A percentile compares a stretch with the other conserved stretches of the same genome.
Conservation (phyloP, 148 eudicot species). For the Arbutus unedo region DNA sequence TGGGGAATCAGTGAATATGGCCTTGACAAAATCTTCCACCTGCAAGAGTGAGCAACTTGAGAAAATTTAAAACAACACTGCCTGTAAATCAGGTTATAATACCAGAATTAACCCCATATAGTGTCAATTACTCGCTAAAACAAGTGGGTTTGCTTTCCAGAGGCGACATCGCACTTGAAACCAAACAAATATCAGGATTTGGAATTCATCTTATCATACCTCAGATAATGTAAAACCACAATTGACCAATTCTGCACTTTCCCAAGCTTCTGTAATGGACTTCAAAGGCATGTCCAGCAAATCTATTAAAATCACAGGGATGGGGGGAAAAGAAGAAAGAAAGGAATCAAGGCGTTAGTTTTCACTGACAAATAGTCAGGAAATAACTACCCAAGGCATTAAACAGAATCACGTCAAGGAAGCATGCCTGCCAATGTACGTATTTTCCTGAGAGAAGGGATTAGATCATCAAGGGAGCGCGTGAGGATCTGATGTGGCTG, state of each 20-base stretch:
- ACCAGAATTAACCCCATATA: background rate
- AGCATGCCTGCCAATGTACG: slow-evolving; percentile 68
- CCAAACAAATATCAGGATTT: background rate
- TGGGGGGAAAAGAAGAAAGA: background rate
- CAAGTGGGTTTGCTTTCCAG: background rate
- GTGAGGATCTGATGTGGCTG: slow-evolving; percentile 41
- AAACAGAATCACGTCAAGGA: background rate
- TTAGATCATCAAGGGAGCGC: slow-evolving; percentile 44
- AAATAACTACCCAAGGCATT: background rate
- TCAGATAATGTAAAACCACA: slow-evolving; percentile 68
- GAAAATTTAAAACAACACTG: background rate
- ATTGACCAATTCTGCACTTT: slow-evolving; percentile 74
- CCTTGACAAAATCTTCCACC: slow-evolving; percentile 91
- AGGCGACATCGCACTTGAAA: background rate
- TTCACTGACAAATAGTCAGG: background rate
- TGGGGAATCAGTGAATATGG: slow-evolving; percentile 89
- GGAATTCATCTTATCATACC: slow-evolving; percentile 41
- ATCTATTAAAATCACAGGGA: slow-evolving; percentile 37
- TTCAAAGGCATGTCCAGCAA: slow-evolving; percentile 86
- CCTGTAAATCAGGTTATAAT: background rate
- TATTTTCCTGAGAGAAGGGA: slow-evolving; percentile 68
- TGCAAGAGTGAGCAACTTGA: slow-evolving; percentile 31
- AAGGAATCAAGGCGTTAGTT: background rate
- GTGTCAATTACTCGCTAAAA: background rate
- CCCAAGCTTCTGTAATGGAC: slow-evolving; percentile 86